Percentiles rank a stretch among this genome's conserved stretches.
These are phyloP conservation scores for Daldinia eschscholtzii DNA, from an alignment of 2,329 filamentous ascomycete genomes.

Conservation along the genomic window DNA sequence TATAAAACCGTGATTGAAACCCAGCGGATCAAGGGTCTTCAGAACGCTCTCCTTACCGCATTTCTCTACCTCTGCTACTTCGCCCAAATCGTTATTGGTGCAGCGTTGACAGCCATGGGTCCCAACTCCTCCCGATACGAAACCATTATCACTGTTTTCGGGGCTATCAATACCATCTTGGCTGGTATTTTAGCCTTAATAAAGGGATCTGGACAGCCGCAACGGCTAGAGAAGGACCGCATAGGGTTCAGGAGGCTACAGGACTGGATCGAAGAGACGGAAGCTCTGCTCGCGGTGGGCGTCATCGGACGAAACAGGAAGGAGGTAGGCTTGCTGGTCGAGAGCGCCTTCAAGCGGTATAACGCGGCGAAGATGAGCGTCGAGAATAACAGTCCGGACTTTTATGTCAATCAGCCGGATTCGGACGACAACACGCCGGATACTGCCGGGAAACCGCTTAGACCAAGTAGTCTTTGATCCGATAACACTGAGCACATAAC, in stretches of 20 bases:
- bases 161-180: constrained; percentile 72
- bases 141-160: constrained; percentile 67
- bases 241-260: constrained; percentile 61
- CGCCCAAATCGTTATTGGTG: constrained; percentile 62
- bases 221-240: constrained; percentile 61
- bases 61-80: constrained; percentile 60
- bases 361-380: constrained; percentile 58
- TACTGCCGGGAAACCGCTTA: constrained; percentile 30
- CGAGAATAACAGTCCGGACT: constrained; percentile 58
- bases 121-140: constrained; percentile 62
- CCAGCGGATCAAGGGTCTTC: constrained; percentile 51
- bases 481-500: neutral
- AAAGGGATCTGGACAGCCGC: constrained; percentile 64
- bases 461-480: constrained; percentile 1
- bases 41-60: constrained; percentile 53
- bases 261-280: constrained; percentile 68
- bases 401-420: constrained; percentile 51
- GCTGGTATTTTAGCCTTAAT: constrained; percentile 71
- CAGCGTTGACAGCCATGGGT: constrained; percentile 61
- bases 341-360: constrained; percentile 59
- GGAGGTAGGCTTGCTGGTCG: constrained; percentile 60
- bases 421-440: constrained; percentile 23
- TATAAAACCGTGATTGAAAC: constrained; percentile 56
- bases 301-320: constrained; percentile 58
- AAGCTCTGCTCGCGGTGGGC: constrained; percentile 59